phyloP scores from a whole-genome alignment of 2,329 filamentous ascomycete genomes.

The Colletotrichum gigasporum region DNA sequence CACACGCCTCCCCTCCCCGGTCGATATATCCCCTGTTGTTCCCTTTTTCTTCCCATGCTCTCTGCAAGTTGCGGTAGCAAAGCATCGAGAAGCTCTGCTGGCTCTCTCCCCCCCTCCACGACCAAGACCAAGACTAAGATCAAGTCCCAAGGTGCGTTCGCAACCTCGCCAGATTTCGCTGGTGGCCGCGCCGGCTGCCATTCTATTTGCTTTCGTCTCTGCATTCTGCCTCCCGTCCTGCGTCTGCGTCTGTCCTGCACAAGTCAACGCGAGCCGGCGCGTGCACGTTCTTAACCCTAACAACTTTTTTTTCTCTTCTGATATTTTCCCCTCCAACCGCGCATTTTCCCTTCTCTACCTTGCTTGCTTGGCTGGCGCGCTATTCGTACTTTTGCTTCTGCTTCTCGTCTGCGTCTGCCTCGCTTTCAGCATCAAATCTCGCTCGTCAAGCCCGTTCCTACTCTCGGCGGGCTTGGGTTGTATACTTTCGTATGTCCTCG shows the following conservation, averaged over 20 bases:
- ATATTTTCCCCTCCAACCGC: neutral
- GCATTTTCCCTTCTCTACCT: neutral
- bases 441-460: neutral
- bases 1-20: conserved; percentile 24
- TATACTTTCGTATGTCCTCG: conserved; percentile 13
- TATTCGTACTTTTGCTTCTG: neutral
- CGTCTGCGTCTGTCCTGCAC: neutral
- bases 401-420: too few relatives aligned
- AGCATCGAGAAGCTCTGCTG: conserved; percentile 29
- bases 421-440: too few relatives aligned
- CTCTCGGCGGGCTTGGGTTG: neutral
- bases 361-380: neutral
- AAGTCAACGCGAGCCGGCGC: neutral
- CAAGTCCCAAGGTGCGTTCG: conserved; percentile 7
- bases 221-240: neutral
- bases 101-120: too few relatives aligned
- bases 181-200: neutral
- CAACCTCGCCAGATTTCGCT: neutral
- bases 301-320: neutral
- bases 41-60: conserved; percentile 18
- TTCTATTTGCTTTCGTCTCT: neutral
- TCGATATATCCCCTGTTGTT: conserved; percentile 31
- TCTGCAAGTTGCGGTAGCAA: conserved; percentile 30
- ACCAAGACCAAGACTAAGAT: too few relatives aligned
- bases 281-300: conserved; percentile 23